Evolutionary conservation across 2,329 filamentous ascomycete genomes (phyloP).

Genomic region (Pseudopyrenochaeta lycopersici): DNA sequence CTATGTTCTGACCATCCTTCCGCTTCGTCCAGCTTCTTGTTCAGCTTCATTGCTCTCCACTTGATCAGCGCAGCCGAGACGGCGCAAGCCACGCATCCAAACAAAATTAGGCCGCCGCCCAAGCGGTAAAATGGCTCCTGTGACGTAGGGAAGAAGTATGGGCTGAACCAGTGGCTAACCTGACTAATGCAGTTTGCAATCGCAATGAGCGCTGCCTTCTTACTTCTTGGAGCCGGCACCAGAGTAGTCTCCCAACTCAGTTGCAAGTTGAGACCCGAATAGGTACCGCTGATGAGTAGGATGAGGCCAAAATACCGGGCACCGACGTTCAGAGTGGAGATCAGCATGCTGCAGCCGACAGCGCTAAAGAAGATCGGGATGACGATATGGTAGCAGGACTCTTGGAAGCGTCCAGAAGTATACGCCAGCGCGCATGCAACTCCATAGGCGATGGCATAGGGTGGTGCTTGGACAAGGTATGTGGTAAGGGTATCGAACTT

Average conservation of each 20-base stretch:
- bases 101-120: conserved; percentile 34
- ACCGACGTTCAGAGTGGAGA: conserved; percentile 39
- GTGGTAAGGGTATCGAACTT: conserved; percentile 35
- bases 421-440: conserved; percentile 34
- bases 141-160: conserved; percentile 49
- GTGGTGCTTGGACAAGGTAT: conserved; percentile 55
- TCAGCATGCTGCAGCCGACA: conserved; percentile 35
- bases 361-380: conserved; percentile 31
- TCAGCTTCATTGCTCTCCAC: conserved; percentile 34
- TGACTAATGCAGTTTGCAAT: conserved; percentile 55
- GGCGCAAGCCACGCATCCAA: conserved; percentile 33
- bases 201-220: conserved; percentile 54
- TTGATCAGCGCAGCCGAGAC: conserved; percentile 5
- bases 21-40: conserved; percentile 39
- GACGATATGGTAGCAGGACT: conserved; percentile 41
- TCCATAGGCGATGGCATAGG: conserved; percentile 46
- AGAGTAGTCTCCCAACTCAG: conserved; percentile 55
- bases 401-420: conserved; percentile 38
- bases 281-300: conserved; percentile 48
- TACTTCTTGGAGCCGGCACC: conserved; percentile 52
- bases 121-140: conserved; percentile 33
- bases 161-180: conserved; percentile 54
- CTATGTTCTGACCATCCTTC: conserved; percentile 36
- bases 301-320: conserved; percentile 41
- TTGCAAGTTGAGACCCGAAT: conserved; percentile 53